Conservation (phyloP, 306 rosid species). For the Acacia crassicarpa region DNA sequence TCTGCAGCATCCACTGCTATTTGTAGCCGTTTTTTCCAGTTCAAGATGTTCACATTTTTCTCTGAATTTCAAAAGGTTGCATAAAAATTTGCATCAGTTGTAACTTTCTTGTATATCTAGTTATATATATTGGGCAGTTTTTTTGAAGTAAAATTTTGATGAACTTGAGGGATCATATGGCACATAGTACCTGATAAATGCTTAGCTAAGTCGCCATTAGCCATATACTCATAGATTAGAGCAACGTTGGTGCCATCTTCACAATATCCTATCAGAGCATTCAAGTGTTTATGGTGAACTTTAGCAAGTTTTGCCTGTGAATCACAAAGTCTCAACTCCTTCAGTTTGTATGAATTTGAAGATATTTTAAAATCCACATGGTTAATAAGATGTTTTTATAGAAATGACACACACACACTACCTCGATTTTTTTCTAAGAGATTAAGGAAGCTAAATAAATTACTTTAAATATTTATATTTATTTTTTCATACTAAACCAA, state of each 20-base stretch:
- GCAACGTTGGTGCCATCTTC: conserved; percentile 47
- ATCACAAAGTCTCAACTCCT: conserved; percentile 17
- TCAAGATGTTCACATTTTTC: conserved; percentile 35
- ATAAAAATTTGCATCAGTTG: neutral
- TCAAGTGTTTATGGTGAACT: conserved; percentile 60
- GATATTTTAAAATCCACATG: neutral
- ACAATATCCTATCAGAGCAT: conserved; percentile 52
- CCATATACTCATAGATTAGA: conserved; percentile 63
- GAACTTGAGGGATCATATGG: neutral
- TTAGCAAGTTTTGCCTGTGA: conserved; percentile 50
- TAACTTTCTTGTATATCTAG: neutral
- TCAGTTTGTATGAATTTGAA: neutral
- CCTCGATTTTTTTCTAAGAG: too few relatives aligned
- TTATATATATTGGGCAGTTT: neutral
- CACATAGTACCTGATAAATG: conserved; percentile 39
- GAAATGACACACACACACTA: neutral
- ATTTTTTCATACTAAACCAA: too few relatives aligned
- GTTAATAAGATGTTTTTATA: neutral
- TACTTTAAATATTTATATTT: too few relatives aligned
- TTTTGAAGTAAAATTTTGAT: neutral
- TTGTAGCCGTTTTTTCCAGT: conserved; percentile 58
- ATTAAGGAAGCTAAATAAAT: too few relatives aligned
- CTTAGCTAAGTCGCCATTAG: conserved; percentile 48
- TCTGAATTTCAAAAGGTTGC: conserved; percentile 37
- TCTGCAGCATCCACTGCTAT: conserved; percentile 61